Conservation (phyloP, 805 yeast species). For the Lipomyces yamadae region DNA sequence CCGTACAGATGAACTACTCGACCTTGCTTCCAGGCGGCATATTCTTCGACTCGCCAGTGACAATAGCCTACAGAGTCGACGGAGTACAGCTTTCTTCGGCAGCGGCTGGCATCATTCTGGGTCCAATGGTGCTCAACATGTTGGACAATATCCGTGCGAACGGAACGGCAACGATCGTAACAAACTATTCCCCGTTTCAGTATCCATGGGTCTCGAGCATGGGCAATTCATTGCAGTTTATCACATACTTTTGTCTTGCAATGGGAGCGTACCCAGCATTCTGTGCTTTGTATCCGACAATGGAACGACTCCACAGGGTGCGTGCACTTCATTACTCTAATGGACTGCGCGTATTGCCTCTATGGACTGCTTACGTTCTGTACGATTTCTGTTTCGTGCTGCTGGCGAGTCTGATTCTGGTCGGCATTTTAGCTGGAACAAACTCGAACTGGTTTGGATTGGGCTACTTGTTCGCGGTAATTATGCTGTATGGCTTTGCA, state of each 20-base stretch:
- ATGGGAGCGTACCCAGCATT: constrained; percentile 47
- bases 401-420: constrained; percentile 39
- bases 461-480: constrained; percentile 44
- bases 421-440: constrained; percentile 41
- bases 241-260: constrained; percentile 45
- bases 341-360: constrained; percentile 44
- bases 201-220: constrained; percentile 42
- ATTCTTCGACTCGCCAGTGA: constrained; percentile 36
- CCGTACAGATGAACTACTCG: constrained; percentile 37
- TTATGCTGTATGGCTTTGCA: constrained; percentile 43
- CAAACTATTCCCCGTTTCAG: constrained; percentile 45
- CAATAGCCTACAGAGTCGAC: constrained; percentile 42
- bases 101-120: constrained; percentile 36
- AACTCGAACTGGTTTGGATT: constrained; percentile 40
- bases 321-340: constrained; percentile 48
- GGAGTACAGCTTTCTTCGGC: constrained; percentile 20
- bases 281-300: constrained; percentile 45
- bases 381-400: constrained; percentile 40
- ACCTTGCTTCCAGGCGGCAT: constrained; percentile 44
- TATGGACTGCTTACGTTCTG: constrained; percentile 44
- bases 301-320: constrained; percentile 44
- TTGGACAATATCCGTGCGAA: constrained; percentile 42
- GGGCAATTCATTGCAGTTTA: constrained; percentile 46
- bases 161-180: constrained; percentile 40
- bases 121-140: constrained; percentile 41